These are phyloP conservation scores for Ceratocystis colombiana DNA, from an alignment of 2,329 filamentous ascomycete species.

Conservation along the genomic window DNA sequence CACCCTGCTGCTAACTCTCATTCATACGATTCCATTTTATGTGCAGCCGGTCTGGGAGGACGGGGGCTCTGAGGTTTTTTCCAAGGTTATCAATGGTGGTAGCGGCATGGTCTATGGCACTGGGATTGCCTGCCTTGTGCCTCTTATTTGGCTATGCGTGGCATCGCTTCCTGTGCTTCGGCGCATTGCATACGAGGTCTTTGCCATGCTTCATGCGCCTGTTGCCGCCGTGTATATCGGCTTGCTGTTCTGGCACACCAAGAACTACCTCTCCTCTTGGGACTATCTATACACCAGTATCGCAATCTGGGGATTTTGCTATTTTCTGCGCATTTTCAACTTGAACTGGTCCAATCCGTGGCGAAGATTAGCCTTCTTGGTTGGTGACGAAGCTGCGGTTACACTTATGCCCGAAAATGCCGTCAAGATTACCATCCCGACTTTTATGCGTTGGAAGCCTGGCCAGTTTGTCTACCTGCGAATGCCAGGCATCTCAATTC, in stretches of 20 bases:
- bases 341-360: slow-evolving; percentile 83
- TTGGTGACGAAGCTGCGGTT: slow-evolving; percentile 84
- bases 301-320: slow-evolving; percentile 67
- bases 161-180: slow-evolving; percentile 74
- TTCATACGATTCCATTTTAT: slow-evolving; percentile 85
- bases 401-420: slow-evolving; percentile 84
- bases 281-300: slow-evolving; percentile 74
- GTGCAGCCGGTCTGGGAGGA: slow-evolving; percentile 79
- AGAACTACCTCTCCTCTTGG: slow-evolving; percentile 87
- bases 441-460: slow-evolving; percentile 82
- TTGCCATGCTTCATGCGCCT: slow-evolving; percentile 72
- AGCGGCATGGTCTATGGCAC: slow-evolving; percentile 72
- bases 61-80: slow-evolving; percentile 59
- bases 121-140: slow-evolving; percentile 70
- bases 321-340: slow-evolving; percentile 65
- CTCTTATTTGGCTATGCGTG: slow-evolving; percentile 70
- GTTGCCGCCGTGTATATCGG: slow-evolving; percentile 70
- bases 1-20: slow-evolving; percentile 67
- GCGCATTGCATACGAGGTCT: slow-evolving; percentile 71
- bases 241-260: slow-evolving; percentile 90
- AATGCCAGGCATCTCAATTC: slow-evolving; percentile 81
- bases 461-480: slow-evolving; percentile 92
- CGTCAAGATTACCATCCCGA: slow-evolving; percentile 92
- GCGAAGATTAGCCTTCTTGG: slow-evolving; percentile 60
- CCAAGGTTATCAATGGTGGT: slow-evolving; percentile 54